Evolutionary conservation across 2,329 filamentous ascomycete species (phyloP).

Genomic region (Pestalotiopsis sp.): DNA sequence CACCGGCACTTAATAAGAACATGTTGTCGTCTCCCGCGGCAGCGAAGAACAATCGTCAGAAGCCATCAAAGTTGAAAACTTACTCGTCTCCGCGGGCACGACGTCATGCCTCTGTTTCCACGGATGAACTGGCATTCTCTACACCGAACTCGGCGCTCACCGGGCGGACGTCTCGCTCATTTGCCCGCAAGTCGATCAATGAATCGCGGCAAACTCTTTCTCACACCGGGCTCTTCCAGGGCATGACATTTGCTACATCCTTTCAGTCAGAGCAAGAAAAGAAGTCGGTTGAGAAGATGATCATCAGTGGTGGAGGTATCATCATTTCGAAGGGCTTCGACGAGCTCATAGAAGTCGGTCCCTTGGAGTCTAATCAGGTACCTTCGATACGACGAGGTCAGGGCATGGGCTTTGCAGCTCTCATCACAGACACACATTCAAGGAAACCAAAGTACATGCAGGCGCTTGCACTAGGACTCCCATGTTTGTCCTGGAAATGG

Average conservation of each 20-base stretch:
- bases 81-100: slow-evolving; percentile 8
- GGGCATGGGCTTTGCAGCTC: slow-evolving; percentile 74
- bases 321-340: slow-evolving; percentile 79
- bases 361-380: slow-evolving; percentile 42
- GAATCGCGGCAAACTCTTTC: not conserved
- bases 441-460: slow-evolving; percentile 93
- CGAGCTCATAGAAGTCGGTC: slow-evolving; percentile 67
- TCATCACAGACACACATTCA: slow-evolving; percentile 85
- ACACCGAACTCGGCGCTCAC: slow-evolving; percentile 32
- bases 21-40: slow-evolving; percentile 33
- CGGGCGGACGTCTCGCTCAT: slow-evolving; percentile 20
- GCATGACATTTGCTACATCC: slow-evolving; percentile 88
- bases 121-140: slow-evolving; percentile 50
- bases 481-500: slow-evolving; percentile 85
- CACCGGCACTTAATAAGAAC: slow-evolving; percentile 8
- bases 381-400: slow-evolving; percentile 49
- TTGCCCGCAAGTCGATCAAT: slow-evolving; percentile 13
- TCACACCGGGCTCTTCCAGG: slow-evolving; percentile 59
- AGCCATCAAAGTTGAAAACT: slow-evolving; percentile 27
- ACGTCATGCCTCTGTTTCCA: slow-evolving; percentile 43
- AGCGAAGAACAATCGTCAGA: slow-evolving; percentile 32
- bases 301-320: slow-evolving; percentile 71
- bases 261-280: slow-evolving; percentile 49
- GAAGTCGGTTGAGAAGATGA: slow-evolving; percentile 58
- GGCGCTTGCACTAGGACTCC: slow-evolving; percentile 85